Conservation (phyloP, 257 asterid species). For the Plantago ovata region DNA sequence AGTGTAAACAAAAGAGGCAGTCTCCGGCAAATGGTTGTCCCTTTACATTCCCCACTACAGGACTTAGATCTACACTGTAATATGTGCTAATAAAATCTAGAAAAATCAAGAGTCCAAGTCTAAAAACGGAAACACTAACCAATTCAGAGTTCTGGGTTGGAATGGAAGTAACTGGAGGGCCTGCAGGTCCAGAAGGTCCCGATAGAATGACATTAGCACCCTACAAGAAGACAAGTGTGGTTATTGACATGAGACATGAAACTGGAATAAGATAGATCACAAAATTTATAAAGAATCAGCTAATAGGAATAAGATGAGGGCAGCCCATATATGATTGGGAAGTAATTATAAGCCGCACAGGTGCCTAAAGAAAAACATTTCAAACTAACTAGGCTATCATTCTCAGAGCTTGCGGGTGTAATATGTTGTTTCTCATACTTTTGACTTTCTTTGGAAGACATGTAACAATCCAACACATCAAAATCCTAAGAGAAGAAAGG, state of each 20-base stretch:
- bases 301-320: neutral
- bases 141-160: conserved; percentile 87
- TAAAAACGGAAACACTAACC: conserved; percentile 46
- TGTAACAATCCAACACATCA: neutral
- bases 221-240: conserved; percentile 39
- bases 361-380: neutral
- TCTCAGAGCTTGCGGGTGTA: no score
- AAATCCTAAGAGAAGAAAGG: neutral
- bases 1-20: no score
- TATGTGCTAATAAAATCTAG: neutral
- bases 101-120: conserved; percentile 9
- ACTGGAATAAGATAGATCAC: conserved; percentile 5
- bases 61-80: conserved; percentile 10
- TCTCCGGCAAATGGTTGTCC: no score
- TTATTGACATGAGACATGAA: conserved; percentile 14
- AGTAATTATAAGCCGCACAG: neutral
- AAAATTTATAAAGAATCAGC: neutral
- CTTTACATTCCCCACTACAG: neutral
- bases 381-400: no score
- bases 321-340: neutral
- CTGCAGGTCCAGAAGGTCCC: conserved; percentile 91
- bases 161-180: conserved; percentile 81
- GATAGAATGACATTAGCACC: conserved; percentile 93
- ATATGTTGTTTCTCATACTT: no score
- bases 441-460: neutral